Percentiles rank a stretch among this genome's conserved stretches.
Evolutionary conservation across 2,329 filamentous ascomycete species (phyloP).

Genomic region (Colletotrichum godetiae): DNA sequence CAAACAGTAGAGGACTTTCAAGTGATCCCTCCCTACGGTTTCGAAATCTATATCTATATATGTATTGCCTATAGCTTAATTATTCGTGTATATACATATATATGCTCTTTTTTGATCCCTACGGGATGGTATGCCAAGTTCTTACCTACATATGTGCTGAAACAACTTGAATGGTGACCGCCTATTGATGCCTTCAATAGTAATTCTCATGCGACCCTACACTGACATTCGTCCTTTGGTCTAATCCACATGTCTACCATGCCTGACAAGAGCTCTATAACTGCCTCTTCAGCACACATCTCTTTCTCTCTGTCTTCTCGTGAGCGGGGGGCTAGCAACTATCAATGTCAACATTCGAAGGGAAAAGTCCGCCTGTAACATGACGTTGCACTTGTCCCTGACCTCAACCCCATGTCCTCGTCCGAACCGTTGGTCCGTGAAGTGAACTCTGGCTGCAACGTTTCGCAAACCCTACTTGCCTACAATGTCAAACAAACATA

Average conservation of each 20-base stretch:
- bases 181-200: too few relatives aligned
- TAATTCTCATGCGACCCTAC: too few relatives aligned
- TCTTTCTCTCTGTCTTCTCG: too few relatives aligned
- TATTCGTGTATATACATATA: not conserved
- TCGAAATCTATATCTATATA: not conserved
- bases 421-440: not conserved
- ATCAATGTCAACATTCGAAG: too few relatives aligned
- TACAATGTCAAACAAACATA: not conserved
- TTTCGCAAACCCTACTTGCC: not conserved
- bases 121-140: not conserved
- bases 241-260: too few relatives aligned
- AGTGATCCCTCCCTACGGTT: not conserved
- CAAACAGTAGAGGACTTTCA: not conserved
- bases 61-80: not conserved
- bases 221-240: too few relatives aligned
- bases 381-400: not conserved
- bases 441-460: not conserved
- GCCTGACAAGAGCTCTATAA: too few relatives aligned
- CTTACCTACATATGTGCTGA: not conserved
- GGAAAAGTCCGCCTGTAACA: not conserved
- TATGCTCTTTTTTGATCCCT: not conserved
- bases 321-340: too few relatives aligned
- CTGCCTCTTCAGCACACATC: too few relatives aligned
- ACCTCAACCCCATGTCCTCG: not conserved
- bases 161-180: not conserved